These are phyloP conservation scores for Podaxis sp. DNA, from an alignment of 768 basidiomycete genomes.

Conservation along the genomic window DNA sequence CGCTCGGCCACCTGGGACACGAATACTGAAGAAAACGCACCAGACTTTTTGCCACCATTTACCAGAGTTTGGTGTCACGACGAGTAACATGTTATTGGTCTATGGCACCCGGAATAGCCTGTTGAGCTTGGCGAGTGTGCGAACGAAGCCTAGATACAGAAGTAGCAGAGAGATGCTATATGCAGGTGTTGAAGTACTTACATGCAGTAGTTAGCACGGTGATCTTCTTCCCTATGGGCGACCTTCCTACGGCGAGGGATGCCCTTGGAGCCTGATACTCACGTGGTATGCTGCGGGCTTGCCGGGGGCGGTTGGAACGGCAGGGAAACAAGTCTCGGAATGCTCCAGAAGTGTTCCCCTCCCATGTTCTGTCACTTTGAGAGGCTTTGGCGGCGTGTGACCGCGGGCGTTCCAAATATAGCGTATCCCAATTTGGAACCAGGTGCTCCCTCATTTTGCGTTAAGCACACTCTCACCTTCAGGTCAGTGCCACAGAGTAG, in stretches of 20 bases:
- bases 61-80: constrained; percentile 57
- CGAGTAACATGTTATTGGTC: constrained; percentile 45
- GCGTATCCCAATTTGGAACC: too few relatives aligned
- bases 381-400: too few relatives aligned
- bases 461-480: too few relatives aligned
- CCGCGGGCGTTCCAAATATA: too few relatives aligned
- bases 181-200: constrained; percentile 40
- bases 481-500: too few relatives aligned
- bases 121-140: constrained; percentile 81
- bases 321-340: too few relatives aligned
- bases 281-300: too few relatives aligned
- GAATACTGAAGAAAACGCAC: constrained; percentile 32
- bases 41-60: constrained; percentile 32
- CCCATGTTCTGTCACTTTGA: too few relatives aligned
- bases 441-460: too few relatives aligned
- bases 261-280: constrained; percentile 61
- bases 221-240: constrained; percentile 83
- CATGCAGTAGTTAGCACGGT: constrained; percentile 80
- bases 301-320: too few relatives aligned
- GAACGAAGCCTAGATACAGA: constrained; percentile 68
- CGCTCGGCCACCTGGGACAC: constrained; percentile 48
- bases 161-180: constrained; percentile 22
- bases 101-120: constrained; percentile 49
- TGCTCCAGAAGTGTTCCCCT: too few relatives aligned
- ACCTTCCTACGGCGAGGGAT: constrained; percentile 72